Evolutionary conservation across 2,329 filamentous ascomycete species (phyloP).

Genomic region (Coniochaeta sp.): DNA sequence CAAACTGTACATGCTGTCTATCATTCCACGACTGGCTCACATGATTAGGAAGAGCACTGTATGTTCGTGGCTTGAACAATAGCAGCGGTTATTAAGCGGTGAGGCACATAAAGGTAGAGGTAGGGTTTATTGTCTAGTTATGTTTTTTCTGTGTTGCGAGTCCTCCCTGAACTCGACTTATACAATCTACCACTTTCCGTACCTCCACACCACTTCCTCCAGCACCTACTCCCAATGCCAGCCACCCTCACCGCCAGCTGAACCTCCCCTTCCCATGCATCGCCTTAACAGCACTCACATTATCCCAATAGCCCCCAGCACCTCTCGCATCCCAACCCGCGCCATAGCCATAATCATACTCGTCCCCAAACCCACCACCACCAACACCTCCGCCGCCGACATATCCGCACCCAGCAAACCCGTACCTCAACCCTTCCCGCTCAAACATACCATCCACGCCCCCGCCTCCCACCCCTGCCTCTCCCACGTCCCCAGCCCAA

Average conservation of each 20-base stretch:
- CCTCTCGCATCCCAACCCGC: not conserved
- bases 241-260: not conserved
- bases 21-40: no score
- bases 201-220: not conserved
- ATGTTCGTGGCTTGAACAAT: no score
- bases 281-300: not conserved
- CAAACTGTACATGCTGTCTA: no score
- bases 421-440: not conserved
- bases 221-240: not conserved
- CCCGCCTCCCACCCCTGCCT: not conserved
- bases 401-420: not conserved
- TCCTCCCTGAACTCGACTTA: not conserved
- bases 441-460: not conserved
- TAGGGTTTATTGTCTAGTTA: not conserved
- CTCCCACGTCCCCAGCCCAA: no score
- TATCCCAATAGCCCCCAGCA: not conserved
- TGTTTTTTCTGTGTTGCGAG: not conserved
- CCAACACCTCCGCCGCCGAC: not conserved
- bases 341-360: not conserved
- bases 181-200: not conserved
- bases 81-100: no score
- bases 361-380: not conserved
- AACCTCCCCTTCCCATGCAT: not conserved
- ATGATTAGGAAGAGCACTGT: no score
- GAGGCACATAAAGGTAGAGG: not conserved